Conservation (phyloP, 1,139 yeast genomes). For the Nematodospora anomalae region DNA sequence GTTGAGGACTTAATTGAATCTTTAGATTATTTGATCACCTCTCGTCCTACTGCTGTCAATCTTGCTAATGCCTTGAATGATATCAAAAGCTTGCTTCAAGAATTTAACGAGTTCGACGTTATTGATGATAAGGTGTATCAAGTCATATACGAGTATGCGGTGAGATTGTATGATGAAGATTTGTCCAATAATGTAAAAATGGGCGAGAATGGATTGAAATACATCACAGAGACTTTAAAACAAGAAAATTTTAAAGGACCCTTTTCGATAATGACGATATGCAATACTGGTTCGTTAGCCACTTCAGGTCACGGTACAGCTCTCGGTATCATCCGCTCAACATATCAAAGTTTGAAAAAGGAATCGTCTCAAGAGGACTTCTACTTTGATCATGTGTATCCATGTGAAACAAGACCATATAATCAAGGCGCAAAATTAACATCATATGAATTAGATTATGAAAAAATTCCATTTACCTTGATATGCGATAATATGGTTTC, state of each 20-base stretch:
- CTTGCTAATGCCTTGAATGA: conserved; percentile 74
- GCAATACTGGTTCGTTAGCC: conserved; percentile 88
- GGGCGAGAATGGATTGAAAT: conserved; percentile 80
- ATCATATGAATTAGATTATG: conserved; percentile 85
- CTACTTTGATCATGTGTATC: conserved; percentile 70
- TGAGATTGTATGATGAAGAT: conserved; percentile 69
- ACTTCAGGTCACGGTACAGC: conserved; percentile 99
- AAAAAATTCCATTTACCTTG: conserved; percentile 81
- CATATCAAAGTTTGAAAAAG: conserved; percentile 44
- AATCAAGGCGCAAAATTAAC: conserved; percentile 95
- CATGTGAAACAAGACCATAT: conserved; percentile 94
- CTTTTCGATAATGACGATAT: conserved; percentile 81
- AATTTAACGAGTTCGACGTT: conserved; percentile 7
- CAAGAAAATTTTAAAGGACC: conserved; percentile 58
- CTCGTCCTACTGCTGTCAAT: conserved; percentile 96
- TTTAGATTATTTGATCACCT: conserved; percentile 65
- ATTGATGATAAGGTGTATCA: conserved; percentile 34
- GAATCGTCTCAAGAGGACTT: conserved; percentile 27
- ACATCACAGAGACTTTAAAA: conserved; percentile 50
- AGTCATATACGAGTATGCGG: conserved; percentile 51
- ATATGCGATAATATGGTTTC: conserved; percentile 93
- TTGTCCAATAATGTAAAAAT: conserved; percentile 70
- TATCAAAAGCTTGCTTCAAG: conserved; percentile 40
- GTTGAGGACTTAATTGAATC: conserved; percentile 39
- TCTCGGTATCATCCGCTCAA: conserved; percentile 81